phyloP scores from a whole-genome alignment of 2,329 filamentous ascomycete genomes.

The Sclerotiophoma versabilis region DNA sequence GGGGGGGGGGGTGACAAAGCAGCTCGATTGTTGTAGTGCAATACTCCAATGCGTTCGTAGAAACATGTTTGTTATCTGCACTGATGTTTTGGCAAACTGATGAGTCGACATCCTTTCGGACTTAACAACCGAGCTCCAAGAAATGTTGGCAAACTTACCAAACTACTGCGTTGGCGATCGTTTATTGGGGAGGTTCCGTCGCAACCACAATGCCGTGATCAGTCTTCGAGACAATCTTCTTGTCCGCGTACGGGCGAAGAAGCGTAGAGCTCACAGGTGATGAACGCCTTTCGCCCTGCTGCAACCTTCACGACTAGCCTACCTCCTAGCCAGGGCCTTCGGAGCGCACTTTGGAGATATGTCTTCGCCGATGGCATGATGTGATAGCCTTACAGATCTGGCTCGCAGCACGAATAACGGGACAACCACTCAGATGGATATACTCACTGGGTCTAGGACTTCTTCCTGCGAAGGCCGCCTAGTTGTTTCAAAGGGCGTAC shows the following conservation, averaged over 20 bases:
- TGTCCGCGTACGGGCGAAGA: background rate
- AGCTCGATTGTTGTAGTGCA: background rate
- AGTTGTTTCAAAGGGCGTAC: conserved; percentile 2
- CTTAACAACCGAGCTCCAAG: background rate
- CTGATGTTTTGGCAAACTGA: background rate
- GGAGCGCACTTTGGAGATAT: background rate
- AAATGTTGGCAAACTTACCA: background rate
- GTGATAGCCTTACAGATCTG: conserved; percentile 4
- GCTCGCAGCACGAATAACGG: background rate
- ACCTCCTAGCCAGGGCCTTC: background rate
- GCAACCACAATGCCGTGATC: background rate
- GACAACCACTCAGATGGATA: conserved; percentile 12
- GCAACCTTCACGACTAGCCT: background rate
- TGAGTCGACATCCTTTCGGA: background rate
- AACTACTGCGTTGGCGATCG: background rate
- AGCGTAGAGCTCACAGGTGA: background rate
- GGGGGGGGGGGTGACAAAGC: conserved; percentile 11
- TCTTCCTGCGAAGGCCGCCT: background rate
- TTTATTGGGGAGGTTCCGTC: background rate
- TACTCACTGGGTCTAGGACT: conserved; percentile 1
- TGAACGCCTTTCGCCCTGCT: background rate
- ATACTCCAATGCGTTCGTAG: background rate
- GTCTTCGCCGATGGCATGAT: conserved; percentile 4
- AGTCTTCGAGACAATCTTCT: background rate
- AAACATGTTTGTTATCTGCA: background rate